A percentile compares a stretch with the other conserved stretches of the same genome.
These are phyloP conservation scores for slime mould (Dictyostelium discoideum) DNA, from an alignment of 78 protist genomes.

Conservation along the genomic window dicty_2.7 NC_007088.5:1585001-1585500, in stretches of 20 bases:
- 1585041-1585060: background rate
- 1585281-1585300: background rate
- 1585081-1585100: background rate
- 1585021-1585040: too few relatives aligned
- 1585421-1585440: background rate
- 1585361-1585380: background rate
- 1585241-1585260: background rate
- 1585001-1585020: too few relatives aligned
- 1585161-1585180: background rate
- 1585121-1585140: background rate
- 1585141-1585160: background rate
- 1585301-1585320: too few relatives aligned
- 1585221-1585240: background rate
- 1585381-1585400: background rate
- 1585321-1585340: too few relatives aligned
- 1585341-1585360: background rate
- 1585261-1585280: background rate
- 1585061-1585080: background rate
- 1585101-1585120: background rate
- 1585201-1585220: background rate
- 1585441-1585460: background rate
- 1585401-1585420: background rate
- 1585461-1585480: background rate
- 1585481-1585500: background rate
- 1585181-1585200: background rate